Conservation (phyloP, 345 rosid species). For the Noccaea bulbosa region DNA sequence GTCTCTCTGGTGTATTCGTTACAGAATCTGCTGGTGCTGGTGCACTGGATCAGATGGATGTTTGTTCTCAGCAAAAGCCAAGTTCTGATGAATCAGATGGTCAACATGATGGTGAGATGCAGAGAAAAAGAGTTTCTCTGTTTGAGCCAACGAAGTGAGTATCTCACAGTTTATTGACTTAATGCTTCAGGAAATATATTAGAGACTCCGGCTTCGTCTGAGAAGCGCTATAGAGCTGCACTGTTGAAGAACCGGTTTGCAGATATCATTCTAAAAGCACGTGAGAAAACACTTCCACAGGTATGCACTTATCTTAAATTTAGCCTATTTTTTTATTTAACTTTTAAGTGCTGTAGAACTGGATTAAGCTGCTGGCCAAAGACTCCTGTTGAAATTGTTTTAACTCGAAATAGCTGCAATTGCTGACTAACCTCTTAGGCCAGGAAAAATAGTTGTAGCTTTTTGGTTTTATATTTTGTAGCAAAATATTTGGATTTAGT, state of each 20-base stretch:
- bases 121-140: slow-evolving; percentile 35
- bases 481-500: slow-evolving; percentile 17
- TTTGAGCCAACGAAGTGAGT: slow-evolving; percentile 40
- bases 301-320: slow-evolving; percentile 45
- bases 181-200: slow-evolving; percentile 64
- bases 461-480: not conserved
- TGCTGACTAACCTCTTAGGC: slow-evolving; percentile 1
- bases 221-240: slow-evolving; percentile 84
- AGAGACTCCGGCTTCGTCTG: slow-evolving; percentile 78
- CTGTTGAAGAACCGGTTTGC: slow-evolving; percentile 81
- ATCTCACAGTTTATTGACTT: slow-evolving; percentile 46
- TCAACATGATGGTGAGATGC: slow-evolving; percentile 75
- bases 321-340: slow-evolving; percentile 1
- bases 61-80: slow-evolving; percentile 56
- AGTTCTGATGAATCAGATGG: slow-evolving; percentile 59
- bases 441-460: not conserved
- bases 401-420: not conserved
- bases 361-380: slow-evolving; percentile 14
- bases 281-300: slow-evolving; percentile 85
- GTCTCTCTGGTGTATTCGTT: slow-evolving; percentile 25
- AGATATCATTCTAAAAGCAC: slow-evolving; percentile 91
- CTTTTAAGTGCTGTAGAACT: not conserved
- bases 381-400: not conserved
- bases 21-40: slow-evolving; percentile 63
- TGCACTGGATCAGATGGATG: slow-evolving; percentile 62